Evolutionary conservation across 208 protist genomes (phyloP).

Genomic region (Leishmania braziliensis): DNA sequence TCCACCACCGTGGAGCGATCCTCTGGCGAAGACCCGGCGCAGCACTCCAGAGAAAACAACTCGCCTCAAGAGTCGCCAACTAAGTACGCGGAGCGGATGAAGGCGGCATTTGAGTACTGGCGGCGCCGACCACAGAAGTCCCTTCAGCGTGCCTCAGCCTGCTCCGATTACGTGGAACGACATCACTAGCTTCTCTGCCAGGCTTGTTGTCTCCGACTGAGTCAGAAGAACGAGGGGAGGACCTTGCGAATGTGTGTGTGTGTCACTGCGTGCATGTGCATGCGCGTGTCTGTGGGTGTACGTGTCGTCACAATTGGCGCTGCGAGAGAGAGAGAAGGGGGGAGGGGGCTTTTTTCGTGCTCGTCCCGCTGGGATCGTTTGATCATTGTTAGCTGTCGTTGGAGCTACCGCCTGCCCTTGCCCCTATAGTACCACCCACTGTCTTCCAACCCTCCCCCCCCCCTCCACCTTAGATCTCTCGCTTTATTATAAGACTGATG

Average conservation of each 20-base stretch:
- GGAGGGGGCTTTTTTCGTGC: not conserved
- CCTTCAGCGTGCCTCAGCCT: not conserved
- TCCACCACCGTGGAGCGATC: not conserved
- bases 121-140: not conserved
- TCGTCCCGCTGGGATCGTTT: not conserved
- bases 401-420: too few species aligned
- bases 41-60: not conserved
- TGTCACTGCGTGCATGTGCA: not conserved
- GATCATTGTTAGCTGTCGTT: not conserved
- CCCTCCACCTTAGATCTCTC: not conserved
- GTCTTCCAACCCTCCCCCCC: too few species aligned
- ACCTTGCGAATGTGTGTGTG: not conserved
- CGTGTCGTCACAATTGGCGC: not conserved
- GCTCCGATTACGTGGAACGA: not conserved
- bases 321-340: not conserved
- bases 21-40: not conserved
- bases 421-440: too few species aligned
- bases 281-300: not conserved
- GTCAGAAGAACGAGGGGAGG: not conserved
- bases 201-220: not conserved
- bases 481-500: not conserved
- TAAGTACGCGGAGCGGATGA: not conserved
- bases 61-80: not conserved
- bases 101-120: constrained; percentile 20
- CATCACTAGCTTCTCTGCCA: not conserved